A percentile compares a stretch with the other conserved stretches of the same genome.
Conservation (phyloP, 139 green algal species). For the Chlamydomonas eustigma region DNA sequence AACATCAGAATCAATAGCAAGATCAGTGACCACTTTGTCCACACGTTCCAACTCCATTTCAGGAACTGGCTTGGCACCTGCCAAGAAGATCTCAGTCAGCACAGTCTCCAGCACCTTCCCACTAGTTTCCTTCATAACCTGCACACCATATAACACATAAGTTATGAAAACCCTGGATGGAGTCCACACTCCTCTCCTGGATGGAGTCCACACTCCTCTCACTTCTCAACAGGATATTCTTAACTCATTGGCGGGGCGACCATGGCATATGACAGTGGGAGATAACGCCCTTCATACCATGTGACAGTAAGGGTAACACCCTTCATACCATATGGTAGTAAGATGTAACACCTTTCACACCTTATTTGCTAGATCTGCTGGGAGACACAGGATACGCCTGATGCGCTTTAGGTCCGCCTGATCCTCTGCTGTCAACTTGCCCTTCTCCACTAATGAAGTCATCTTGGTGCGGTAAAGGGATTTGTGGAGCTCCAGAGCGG, state of each 20-base stretch:
- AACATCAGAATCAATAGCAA: constrained; percentile 61
- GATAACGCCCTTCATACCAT: too few species aligned
- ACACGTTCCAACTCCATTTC: constrained; percentile 45
- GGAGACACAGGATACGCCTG: constrained; percentile 84
- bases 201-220: too few species aligned
- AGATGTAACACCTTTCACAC: too few species aligned
- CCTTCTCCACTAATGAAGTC: constrained; percentile 49
- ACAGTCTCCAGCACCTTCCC: constrained; percentile 1
- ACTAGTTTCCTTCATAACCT: constrained; percentile 6
- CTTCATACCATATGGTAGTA: too few species aligned
- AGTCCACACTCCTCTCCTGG: too few species aligned
- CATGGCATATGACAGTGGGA: too few species aligned
- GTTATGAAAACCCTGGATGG: too few species aligned
- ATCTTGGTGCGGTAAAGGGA: constrained; percentile 65
- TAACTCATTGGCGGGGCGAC: too few species aligned
- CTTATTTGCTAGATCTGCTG: constrained; percentile 34
- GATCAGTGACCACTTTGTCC: constrained; percentile 53
- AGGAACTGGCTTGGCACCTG: constrained; percentile 48
- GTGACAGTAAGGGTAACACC: too few species aligned
- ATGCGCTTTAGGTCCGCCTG: constrained; percentile 64
- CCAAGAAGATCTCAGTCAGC: constrained; percentile 33
- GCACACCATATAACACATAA: too few species aligned
- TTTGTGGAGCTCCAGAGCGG: constrained; percentile 76
- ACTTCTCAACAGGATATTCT: too few species aligned
- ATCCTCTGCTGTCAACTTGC: constrained; percentile 68